A percentile compares a stretch with the other conserved stretches of the same genome.
These are phyloP conservation scores for Hypoxylon sp. DNA, from an alignment of 2,329 filamentous ascomycete species.

Conservation along the genomic window DNA sequence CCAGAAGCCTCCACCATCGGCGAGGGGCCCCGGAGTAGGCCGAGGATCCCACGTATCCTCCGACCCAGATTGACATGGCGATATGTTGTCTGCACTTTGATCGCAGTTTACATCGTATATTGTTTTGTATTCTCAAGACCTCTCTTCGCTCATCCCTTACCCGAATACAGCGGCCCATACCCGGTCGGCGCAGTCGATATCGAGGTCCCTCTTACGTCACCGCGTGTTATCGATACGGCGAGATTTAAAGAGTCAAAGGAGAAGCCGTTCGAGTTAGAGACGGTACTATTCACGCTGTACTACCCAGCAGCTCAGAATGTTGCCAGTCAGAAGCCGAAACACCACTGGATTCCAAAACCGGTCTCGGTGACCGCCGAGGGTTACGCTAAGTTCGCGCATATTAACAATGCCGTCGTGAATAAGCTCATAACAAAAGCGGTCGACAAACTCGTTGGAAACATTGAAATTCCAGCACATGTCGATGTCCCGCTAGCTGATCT, in stretches of 20 bases:
- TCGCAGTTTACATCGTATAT: constrained; percentile 57
- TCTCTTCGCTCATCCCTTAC: constrained; percentile 62
- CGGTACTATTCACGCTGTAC: constrained; percentile 66
- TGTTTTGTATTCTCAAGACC: constrained; percentile 59
- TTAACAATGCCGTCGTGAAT: constrained; percentile 61
- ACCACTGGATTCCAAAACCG: constrained; percentile 63
- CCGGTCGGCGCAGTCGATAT: constrained; percentile 64
- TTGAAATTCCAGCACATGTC: constrained; percentile 64
- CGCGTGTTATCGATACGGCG: constrained; percentile 56
- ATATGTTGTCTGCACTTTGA: constrained; percentile 53
- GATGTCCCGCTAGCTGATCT: constrained; percentile 59
- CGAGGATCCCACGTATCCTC: constrained; percentile 40
- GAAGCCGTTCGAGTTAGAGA: constrained; percentile 62
- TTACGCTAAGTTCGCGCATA: constrained; percentile 62
- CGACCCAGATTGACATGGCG: constrained; percentile 56
- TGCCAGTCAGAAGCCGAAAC: constrained; percentile 50
- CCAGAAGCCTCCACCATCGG: constrained; percentile 44
- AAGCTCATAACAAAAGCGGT: constrained; percentile 61
- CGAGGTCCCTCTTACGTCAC: constrained; percentile 55
- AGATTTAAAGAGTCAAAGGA: constrained; percentile 55
- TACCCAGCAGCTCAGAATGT: constrained; percentile 58
- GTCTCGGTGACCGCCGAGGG: constrained; percentile 62
- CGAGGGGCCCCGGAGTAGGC: constrained; percentile 22
- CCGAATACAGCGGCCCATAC: constrained; percentile 61
- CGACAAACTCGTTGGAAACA: constrained; percentile 59